Percentiles rank a stretch among this genome's conserved stretches.
phyloP scores from a whole-genome alignment of 164 flowering plant genomes.

The Chloranthus sessilifolius region DNA sequence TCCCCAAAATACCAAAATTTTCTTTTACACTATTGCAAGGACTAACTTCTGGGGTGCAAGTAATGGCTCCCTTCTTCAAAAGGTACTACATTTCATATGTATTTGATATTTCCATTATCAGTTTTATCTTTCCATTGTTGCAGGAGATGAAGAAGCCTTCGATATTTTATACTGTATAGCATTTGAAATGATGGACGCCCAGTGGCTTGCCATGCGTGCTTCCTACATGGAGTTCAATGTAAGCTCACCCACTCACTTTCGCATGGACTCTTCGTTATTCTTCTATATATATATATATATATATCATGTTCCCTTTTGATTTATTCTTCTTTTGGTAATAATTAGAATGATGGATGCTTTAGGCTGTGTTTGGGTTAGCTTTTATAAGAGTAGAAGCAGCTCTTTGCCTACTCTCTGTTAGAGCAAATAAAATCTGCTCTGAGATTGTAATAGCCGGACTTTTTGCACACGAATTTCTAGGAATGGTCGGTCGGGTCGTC shows the following conservation, averaged over 20 bases:
- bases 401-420: too few species aligned
- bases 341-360: not conserved
- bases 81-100: too few species aligned
- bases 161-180: conserved; percentile 82
- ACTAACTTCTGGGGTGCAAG: too few species aligned
- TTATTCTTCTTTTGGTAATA: not conserved
- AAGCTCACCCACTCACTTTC: conserved; percentile 23
- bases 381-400: too few species aligned
- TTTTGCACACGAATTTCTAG: not conserved
- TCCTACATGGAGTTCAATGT: conserved; percentile 99
- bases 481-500: not conserved
- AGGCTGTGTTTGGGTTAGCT: too few species aligned
- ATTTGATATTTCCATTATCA: too few species aligned
- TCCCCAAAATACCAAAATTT: too few species aligned
- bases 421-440: too few species aligned
- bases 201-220: conserved; percentile 97
- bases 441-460: not conserved
- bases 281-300: not conserved
- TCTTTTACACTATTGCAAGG: too few species aligned
- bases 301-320: not conserved
- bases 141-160: conserved; percentile 93
- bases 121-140: conserved; percentile 16
- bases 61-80: too few species aligned
- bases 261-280: not conserved
- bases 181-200: conserved; percentile 93